phyloP scores from a whole-genome alignment of 495 filamentous ascomycete species.

The Daldinia caldariorum region DNA sequence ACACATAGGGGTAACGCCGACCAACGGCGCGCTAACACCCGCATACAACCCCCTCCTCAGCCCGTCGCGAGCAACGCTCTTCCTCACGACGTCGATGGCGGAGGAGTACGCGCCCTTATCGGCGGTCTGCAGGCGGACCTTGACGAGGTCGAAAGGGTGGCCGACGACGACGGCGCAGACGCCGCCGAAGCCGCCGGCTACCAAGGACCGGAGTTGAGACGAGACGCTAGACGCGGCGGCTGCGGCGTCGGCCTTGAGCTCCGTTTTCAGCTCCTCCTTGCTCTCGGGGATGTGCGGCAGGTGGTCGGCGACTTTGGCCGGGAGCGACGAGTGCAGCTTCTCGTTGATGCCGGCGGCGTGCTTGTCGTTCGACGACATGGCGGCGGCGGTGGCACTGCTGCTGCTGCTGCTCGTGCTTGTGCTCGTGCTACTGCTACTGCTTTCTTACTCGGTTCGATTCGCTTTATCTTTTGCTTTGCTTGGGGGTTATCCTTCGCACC shows the following conservation, averaged over 20 bases:
- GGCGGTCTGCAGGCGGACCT: constrained; percentile 95
- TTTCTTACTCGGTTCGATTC: background rate
- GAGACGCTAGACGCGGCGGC: constrained; percentile 58
- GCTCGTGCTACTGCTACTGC: too few species aligned
- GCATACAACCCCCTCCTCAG: constrained; percentile 87
- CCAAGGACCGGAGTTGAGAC: constrained; percentile 76
- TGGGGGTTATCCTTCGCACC: background rate
- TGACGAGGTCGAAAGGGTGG: constrained; percentile 97
- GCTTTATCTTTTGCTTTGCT: background rate
- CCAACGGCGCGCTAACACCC: constrained; percentile 93
- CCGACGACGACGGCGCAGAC: constrained; percentile 92
- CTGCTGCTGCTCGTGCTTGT: too few species aligned
- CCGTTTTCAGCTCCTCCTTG: constrained; percentile 62
- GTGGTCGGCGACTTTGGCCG: constrained; percentile 53
- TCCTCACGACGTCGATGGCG: constrained; percentile 91
- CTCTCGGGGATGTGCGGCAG: constrained; percentile 63
- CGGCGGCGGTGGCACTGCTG: too few species aligned
- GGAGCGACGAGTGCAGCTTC: constrained; percentile 52
- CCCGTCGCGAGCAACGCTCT: constrained; percentile 87
- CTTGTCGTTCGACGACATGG: constrained; percentile 45
- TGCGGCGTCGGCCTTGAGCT: constrained; percentile 58
- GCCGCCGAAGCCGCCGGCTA: constrained; percentile 91
- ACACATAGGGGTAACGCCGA: constrained; percentile 99
- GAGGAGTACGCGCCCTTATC: constrained; percentile 91
- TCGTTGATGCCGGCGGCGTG: constrained; percentile 47